phyloP scores from a whole-genome alignment of 257 asterid genomes.

The Forsythia viridissima region DNA sequence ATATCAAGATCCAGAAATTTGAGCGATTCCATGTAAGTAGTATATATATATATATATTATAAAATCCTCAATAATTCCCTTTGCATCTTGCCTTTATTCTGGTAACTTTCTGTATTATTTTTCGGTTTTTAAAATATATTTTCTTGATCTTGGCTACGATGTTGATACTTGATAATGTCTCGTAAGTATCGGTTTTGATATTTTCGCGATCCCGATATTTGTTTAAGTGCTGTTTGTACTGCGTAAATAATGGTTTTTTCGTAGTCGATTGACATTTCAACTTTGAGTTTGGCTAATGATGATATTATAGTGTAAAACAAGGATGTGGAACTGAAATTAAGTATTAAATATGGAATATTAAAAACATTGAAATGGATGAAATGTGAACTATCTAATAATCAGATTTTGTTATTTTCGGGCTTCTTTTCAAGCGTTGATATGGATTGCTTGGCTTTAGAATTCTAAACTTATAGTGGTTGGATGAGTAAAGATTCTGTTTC shows the following conservation, averaged over 20 bases:
- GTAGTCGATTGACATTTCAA: neutral
- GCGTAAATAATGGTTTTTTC: neutral
- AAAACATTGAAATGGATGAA: neutral
- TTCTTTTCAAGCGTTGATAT: neutral
- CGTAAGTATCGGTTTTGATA: neutral
- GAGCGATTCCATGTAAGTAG: neutral
- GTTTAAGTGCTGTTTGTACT: neutral
- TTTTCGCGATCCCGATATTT: neutral
- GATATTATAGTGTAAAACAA: neutral
- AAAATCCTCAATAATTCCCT: neutral
- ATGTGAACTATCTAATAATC: neutral
- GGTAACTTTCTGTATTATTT: neutral
- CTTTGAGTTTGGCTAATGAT: neutral
- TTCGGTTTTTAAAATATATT: neutral
- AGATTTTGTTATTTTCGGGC: neutral
- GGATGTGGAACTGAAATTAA: neutral
- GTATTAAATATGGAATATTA: neutral
- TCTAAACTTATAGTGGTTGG: neutral
- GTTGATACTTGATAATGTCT: neutral
- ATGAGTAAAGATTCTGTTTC: neutral
- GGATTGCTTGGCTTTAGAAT: neutral
- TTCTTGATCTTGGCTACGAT: neutral
- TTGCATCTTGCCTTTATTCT: neutral
- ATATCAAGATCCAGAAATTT: neutral
- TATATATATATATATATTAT: neutral